These are phyloP conservation scores for Colletotrichum sp. DNA, from an alignment of 2,329 filamentous ascomycete genomes.

Conservation along the genomic window DNA sequence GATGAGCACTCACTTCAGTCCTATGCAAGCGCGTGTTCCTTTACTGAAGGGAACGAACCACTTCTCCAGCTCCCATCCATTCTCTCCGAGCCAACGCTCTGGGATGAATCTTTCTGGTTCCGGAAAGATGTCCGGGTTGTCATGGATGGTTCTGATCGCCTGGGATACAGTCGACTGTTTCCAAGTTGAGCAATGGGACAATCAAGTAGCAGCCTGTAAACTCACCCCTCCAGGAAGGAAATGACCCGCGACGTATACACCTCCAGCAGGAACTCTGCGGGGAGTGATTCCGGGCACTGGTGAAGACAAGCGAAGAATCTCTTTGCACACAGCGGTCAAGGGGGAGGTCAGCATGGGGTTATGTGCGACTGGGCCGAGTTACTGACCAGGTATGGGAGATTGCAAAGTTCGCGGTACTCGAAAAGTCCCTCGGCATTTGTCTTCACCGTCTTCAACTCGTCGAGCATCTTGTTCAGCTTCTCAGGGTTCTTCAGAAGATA, in stretches of 20 bases:
- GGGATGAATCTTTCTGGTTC: background rate
- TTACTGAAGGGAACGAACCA: background rate
- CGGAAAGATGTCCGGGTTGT: background rate
- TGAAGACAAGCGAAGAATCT: background rate
- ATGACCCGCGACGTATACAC: background rate
- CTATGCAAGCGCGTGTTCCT: background rate
- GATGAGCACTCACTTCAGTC: background rate
- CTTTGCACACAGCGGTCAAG: background rate
- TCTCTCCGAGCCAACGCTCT: background rate
- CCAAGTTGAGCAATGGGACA: background rate
- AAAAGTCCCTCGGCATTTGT: background rate
- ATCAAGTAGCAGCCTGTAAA: background rate
- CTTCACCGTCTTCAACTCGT: background rate
- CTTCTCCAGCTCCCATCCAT: background rate
- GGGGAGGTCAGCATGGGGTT: background rate
- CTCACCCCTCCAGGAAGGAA: background rate
- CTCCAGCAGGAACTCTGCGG: background rate
- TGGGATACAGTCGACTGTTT: background rate
- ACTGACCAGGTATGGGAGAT: background rate
- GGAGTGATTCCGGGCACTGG: background rate
- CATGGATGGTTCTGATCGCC: background rate
- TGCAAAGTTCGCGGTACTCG: background rate
- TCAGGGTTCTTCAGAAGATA: background rate
- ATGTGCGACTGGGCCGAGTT: fast-evolving
- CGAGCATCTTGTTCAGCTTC: background rate